phyloP scores from a whole-genome alignment of 2,329 filamentous ascomycete species.

The Sphaerulina vaccinii region DNA sequence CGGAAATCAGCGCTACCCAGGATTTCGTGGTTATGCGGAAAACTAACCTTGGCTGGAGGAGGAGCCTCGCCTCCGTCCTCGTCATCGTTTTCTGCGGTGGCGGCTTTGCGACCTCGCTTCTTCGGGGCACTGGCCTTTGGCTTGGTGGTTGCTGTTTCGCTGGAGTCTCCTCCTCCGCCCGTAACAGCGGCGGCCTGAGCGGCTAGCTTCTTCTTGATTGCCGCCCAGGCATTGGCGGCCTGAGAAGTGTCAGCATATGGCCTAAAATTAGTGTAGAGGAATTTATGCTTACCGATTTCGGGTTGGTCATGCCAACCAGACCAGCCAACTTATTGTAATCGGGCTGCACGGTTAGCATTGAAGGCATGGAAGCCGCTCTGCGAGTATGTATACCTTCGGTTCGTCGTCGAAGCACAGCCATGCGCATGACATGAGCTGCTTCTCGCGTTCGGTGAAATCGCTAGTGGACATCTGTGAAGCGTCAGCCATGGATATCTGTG shows the following conservation, averaged over 20 bases:
- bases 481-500: neutral
- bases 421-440: slow-evolving; percentile 27
- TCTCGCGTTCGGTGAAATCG: slow-evolving; percentile 30
- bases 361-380: slow-evolving; percentile 25
- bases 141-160: slow-evolving; percentile 15
- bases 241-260: neutral
- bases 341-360: slow-evolving; percentile 19
- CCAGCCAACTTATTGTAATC: slow-evolving; percentile 29
- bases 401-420: slow-evolving; percentile 33
- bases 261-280: no score
- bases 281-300: slow-evolving; percentile 18
- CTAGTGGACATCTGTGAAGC: slow-evolving; percentile 13
- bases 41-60: slow-evolving; percentile 24
- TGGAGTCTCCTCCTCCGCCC: slow-evolving; percentile 1
- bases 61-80: slow-evolving; percentile 20
- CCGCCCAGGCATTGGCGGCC: slow-evolving; percentile 36
- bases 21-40: neutral
- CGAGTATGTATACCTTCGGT: slow-evolving; percentile 42
- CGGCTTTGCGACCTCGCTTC: slow-evolving; percentile 23
- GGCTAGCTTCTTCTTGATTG: slow-evolving; percentile 37
- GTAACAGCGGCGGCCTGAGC: slow-evolving; percentile 14
- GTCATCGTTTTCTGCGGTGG: slow-evolving; percentile 16
- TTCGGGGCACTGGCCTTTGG: slow-evolving; percentile 22
- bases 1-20: neutral
- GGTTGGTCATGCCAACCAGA: slow-evolving; percentile 27